These are phyloP conservation scores for Talaromyces islandicus DNA, from an alignment of 2,329 filamentous ascomycete species.

Conservation along the genomic window DNA sequence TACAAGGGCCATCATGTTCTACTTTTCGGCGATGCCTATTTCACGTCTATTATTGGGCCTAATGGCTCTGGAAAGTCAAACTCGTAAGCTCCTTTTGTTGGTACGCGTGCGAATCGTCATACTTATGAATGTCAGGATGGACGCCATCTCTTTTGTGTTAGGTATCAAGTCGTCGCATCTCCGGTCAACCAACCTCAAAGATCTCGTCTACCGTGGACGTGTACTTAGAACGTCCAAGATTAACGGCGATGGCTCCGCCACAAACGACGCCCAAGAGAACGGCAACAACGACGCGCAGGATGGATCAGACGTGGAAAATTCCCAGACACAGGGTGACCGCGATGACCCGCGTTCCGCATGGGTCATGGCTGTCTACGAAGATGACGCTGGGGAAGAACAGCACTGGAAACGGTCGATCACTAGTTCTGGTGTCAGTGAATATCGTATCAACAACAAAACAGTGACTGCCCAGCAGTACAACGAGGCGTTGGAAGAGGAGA, in stretches of 20 bases:
- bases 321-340: constrained; percentile 56
- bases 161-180: constrained; percentile 98
- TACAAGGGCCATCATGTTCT: constrained; percentile 96
- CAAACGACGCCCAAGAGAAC: constrained; percentile 47
- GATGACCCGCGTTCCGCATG: constrained; percentile 89
- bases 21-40: constrained; percentile 95
- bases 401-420: constrained; percentile 96
- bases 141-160: constrained; percentile 97
- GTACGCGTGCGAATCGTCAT: not conserved
- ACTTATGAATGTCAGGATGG: constrained; percentile 63
- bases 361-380: constrained; percentile 99
- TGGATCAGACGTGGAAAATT: constrained; percentile 54
- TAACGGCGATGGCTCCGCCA: constrained; percentile 80
- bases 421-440: constrained; percentile 80
- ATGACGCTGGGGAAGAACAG: constrained; percentile 91
- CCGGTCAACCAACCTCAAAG: constrained; percentile 85
- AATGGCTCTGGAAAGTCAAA: constrained; percentile 99
- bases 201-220: constrained; percentile 91
- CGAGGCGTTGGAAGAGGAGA: constrained; percentile 82
- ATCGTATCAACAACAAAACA: constrained; percentile 87
- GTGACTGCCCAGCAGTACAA: constrained; percentile 93
- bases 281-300: constrained; percentile 58
- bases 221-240: constrained; percentile 89
- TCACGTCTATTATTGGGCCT: constrained; percentile 97
- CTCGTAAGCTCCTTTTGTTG: constrained; percentile 54